Evolutionary conservation across 352 stramenopile genomes (phyloP), one percentile per base, ranked within the genome.

Genomic region (Globisporangium barbulae): DNA sequence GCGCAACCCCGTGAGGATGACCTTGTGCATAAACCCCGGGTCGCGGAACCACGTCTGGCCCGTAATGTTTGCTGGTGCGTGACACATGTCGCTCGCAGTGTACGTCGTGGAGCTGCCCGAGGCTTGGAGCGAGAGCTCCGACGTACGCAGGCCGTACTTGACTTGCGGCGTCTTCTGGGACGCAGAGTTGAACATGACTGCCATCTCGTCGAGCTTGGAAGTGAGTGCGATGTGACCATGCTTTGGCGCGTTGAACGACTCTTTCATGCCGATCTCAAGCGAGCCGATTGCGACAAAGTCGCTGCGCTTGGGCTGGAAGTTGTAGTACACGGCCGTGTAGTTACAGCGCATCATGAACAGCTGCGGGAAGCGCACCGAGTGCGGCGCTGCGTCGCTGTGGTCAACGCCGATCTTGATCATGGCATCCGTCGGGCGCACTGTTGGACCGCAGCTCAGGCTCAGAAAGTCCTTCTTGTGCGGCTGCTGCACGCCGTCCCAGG

Each of bases 1-100:
- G 39, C 72, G 49, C 28, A 95, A 59, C 3, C 61, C 64, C 33
- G 71, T 75, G 30, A 95, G 61, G 8, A 93, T 78, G 25, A 95
- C 81, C 10, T 73, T 90, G 73, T 95, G 86, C 76, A 93, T 92
- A 65, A 78, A 90, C 0, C 84, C 84, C 1, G 86, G 84, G 39
- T 92, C 73, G n/a, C 83, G 83, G 48, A 93, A 95, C 71, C 67
- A 83, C 47, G 74, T 65, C 54, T 95, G 86, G 15, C 72, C 74
- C 19, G 76, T 84, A 17, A 79, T 61, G 22, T 82, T 95, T 2
- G 86, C 84, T 2, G 84, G 84, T 5, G 57, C 61, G 50, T 85
- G 62, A 62, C 84, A 93, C 73, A 95, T 75, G 48, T 95, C 78
- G 9, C 31, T 67, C 9, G 83, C 84, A 7, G 63, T 74, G 76